phyloP scores from a whole-genome alignment of 371 early-diverging fungal species.

The Rhizopus sp. region DNA sequence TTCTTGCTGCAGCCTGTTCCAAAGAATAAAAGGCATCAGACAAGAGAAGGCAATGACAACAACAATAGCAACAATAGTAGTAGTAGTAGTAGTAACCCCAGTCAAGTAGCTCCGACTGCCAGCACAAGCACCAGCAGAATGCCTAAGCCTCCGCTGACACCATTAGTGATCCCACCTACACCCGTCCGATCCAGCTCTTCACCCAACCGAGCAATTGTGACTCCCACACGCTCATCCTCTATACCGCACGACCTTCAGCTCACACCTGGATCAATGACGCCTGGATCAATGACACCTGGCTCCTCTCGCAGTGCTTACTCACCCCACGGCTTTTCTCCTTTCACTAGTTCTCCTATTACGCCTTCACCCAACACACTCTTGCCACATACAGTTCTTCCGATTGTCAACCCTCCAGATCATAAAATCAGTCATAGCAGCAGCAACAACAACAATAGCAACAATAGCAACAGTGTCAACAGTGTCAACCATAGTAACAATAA shows the following conservation, averaged over 20 bases:
- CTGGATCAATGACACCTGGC: constrained; percentile 16
- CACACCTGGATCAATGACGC: constrained; percentile 5
- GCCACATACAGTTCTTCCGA: constrained; percentile 11
- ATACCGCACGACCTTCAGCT: constrained; percentile 4
- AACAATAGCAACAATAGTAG: not conserved
- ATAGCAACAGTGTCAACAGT: no score
- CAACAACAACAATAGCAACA: no score
- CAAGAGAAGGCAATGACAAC: not conserved
- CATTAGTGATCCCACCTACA: constrained; percentile 31
- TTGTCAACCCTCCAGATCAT: no score
- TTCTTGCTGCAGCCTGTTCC: constrained; percentile 28
- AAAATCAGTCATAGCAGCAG: no score
- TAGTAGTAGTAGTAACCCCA: no score
- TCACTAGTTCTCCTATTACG: constrained; percentile 17
- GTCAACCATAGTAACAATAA: not conserved
- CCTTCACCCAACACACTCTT: constrained; percentile 14
- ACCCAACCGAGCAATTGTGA: constrained; percentile 10
- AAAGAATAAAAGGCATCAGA: constrained; percentile 11
- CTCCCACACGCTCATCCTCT: constrained; percentile 26
- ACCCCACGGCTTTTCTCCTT: constrained; percentile 15
- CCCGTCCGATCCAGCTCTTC: constrained; percentile 20
- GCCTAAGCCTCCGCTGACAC: constrained; percentile 27
- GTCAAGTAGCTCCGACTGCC: not conserved
- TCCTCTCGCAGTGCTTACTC: constrained; percentile 21
- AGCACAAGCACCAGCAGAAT: constrained; percentile 5